Evolutionary conservation across 345 rosid species (phyloP).

Genomic region (Citrus inodora): DNA sequence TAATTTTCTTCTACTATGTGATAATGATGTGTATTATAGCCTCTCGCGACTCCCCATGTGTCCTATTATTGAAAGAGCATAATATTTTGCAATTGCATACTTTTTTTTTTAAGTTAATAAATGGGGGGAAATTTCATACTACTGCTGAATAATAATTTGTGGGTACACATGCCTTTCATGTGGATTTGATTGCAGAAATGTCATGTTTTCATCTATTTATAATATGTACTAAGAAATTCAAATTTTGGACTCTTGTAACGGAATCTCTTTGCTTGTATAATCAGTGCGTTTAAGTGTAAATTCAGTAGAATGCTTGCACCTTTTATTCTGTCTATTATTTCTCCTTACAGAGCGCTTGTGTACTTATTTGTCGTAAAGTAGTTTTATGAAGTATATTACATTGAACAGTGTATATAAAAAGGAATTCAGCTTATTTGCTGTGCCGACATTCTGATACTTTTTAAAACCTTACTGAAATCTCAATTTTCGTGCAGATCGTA

Average conservation of each 20-base stretch:
- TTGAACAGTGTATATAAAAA: not conserved
- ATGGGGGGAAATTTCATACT: not conserved
- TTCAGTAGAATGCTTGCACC: not conserved
- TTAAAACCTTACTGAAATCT: slow-evolving; percentile 7
- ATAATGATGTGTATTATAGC: not conserved
- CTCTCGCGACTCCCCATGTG: not conserved
- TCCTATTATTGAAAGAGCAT: not conserved
- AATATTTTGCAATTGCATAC: not conserved
- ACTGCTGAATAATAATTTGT: not conserved
- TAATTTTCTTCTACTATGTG: not conserved
- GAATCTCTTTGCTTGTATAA: not conserved
- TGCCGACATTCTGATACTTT: not conserved
- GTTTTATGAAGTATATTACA: not conserved
- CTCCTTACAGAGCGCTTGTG: not conserved
- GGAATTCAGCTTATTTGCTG: not conserved
- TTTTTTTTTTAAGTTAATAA: not conserved
- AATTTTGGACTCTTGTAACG: not conserved
- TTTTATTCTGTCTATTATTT: not conserved
- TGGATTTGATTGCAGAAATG: not conserved
- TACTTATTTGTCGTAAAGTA: not conserved
- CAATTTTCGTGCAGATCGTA: slow-evolving; percentile 57
- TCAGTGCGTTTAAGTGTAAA: not conserved
- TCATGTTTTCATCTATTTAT: not conserved
- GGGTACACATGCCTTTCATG: not conserved
- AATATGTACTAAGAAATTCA: not conserved